Percentiles rank a stretch among this genome's conserved stretches.
phyloP scores from a whole-genome alignment of 306 rosid species.

The Corylus americana region DNA sequence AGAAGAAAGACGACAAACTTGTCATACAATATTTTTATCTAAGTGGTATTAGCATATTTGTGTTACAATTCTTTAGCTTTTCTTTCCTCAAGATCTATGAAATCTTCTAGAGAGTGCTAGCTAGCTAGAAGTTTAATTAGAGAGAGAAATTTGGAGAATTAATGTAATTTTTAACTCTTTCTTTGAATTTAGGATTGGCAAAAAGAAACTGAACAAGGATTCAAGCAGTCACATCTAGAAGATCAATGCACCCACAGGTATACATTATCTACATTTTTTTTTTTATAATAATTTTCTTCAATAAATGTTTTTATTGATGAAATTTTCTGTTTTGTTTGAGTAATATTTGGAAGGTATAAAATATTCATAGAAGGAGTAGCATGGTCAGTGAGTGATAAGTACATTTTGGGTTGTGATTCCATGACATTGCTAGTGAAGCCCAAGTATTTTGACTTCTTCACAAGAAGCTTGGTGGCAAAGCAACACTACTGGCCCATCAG shows the following conservation, averaged over 20 bases:
- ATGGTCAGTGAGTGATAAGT: constrained; percentile 61
- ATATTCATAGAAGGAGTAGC: constrained; percentile 52
- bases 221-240: constrained; percentile 38
- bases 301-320: not conserved
- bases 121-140: not conserved
- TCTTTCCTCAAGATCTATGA: too few species aligned
- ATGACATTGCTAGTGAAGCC: constrained; percentile 51
- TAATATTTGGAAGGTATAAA: constrained; percentile 40
- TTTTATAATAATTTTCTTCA: not conserved
- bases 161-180: not conserved
- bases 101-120: too few species aligned
- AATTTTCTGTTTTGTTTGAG: not conserved
- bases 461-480: constrained; percentile 48
- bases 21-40: too few species aligned
- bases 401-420: constrained; percentile 54
- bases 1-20: too few species aligned
- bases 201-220: constrained; percentile 19
- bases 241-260: constrained; percentile 53
- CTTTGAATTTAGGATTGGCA: constrained; percentile 34
- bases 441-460: constrained; percentile 38
- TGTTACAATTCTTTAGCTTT: too few species aligned
- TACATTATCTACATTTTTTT: not conserved
- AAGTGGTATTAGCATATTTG: too few species aligned
- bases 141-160: not conserved
- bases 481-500: constrained; percentile 52